A percentile compares a stretch with the other conserved stretches of the same genome.
These are phyloP conservation scores for Apiospora marii DNA, from an alignment of 2,329 filamentous ascomycete genomes.

Conservation along the genomic window DNA sequence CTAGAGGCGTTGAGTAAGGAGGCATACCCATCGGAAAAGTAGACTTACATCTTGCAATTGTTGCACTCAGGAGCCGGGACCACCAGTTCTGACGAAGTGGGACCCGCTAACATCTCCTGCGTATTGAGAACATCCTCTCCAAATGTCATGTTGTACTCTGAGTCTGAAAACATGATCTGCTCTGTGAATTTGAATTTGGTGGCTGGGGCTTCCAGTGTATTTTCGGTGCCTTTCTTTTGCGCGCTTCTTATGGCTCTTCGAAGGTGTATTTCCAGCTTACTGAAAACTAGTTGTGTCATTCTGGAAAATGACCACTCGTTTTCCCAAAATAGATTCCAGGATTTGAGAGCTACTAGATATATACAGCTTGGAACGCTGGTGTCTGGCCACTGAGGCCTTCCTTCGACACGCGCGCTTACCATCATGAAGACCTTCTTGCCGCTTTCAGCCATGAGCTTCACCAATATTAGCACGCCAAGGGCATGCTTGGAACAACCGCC, in stretches of 20 bases:
- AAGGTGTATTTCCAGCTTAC: not conserved
- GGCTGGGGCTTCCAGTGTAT: not conserved
- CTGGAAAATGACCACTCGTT: too few relatives aligned
- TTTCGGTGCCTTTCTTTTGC: not conserved
- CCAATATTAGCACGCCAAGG: too few relatives aligned
- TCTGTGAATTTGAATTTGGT: not conserved
- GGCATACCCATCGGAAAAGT: not conserved
- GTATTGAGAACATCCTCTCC: not conserved
- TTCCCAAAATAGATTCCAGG: too few relatives aligned
- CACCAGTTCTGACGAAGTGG: not conserved
- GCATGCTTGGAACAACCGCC: too few relatives aligned
- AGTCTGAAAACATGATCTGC: not conserved
- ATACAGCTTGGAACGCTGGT: too few relatives aligned
- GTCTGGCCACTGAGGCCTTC: too few relatives aligned
- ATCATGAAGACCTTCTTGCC: too few relatives aligned
- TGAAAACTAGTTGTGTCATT: too few relatives aligned
- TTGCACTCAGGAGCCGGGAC: not conserved
- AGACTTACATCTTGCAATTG: not conserved
- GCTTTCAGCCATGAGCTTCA: too few relatives aligned
- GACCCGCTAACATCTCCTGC: not conserved
- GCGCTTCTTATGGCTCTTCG: slow-evolving; percentile 6
- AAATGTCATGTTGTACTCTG: slow-evolving; percentile 8
- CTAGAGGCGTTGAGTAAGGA: too few relatives aligned
- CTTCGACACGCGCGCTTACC: too few relatives aligned
- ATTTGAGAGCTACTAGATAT: too few relatives aligned